phyloP scores from a whole-genome alignment of 805 yeast species.

The Phaffomyces thermotolerans region DNA sequence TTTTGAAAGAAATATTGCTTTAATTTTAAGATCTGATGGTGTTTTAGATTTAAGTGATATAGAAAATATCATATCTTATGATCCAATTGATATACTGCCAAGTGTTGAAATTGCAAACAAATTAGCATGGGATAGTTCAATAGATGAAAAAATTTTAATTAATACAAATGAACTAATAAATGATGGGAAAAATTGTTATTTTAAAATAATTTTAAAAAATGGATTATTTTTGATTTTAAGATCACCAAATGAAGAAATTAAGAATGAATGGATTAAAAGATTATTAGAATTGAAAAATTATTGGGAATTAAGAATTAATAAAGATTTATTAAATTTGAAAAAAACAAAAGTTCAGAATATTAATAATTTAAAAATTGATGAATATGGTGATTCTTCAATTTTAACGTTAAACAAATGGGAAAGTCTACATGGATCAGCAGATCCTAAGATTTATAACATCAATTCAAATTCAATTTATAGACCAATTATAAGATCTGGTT shows the following conservation, averaged over 20 bases:
- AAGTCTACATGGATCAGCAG: constrained; percentile 43
- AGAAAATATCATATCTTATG: constrained; percentile 30
- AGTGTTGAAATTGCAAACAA: constrained; percentile 25
- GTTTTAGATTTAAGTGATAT: constrained; percentile 54
- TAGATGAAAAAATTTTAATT: constrained; percentile 16
- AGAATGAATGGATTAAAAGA: constrained; percentile 63
- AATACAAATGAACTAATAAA: constrained; percentile 1
- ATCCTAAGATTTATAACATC: constrained; percentile 45
- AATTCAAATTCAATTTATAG: constrained; percentile 53
- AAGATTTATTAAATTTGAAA: constrained; percentile 33
- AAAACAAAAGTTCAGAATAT: constrained; percentile 39
- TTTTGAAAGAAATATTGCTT: constrained; percentile 51
- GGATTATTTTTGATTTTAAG: constrained; percentile 44
- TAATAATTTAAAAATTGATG: constrained; percentile 41
- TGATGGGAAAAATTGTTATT: constrained; percentile 36
- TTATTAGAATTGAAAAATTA: constrained; percentile 39
- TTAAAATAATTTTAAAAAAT: constrained; percentile 43
- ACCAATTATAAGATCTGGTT: constrained; percentile 57
- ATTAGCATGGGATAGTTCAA: constrained; percentile 22
- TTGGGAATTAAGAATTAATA: constrained; percentile 47
- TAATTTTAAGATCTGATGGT: constrained; percentile 50
- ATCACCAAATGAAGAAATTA: constrained; percentile 40
- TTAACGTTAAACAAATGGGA: constrained; percentile 43
- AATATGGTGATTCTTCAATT: constrained; percentile 45
- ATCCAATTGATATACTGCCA: constrained; percentile 17